Evolutionary conservation across 257 asterid genomes (phyloP), one percentile per base, ranked within the genome.

Genomic region (Fraxinus pennsylvanica): DNA sequence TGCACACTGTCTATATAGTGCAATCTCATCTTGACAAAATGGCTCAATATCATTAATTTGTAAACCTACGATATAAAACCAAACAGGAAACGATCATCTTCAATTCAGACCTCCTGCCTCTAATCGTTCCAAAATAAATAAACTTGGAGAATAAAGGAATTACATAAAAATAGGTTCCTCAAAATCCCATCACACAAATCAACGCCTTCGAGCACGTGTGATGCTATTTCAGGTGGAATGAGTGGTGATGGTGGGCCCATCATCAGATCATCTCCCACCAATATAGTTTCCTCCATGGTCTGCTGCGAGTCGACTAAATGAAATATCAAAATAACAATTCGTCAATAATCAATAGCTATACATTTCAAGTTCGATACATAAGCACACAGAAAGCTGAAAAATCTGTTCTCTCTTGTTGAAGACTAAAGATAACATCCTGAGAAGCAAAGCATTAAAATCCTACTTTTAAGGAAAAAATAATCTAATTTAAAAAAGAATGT

Each of bases 201-300:
- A 76, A 92, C 97, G 52, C 98, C 99, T 86, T 92, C 88, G 50
- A 96, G 97, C 71, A 96, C 97, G 39, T 93, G 99, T 73, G 99
- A 89, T 1, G 97, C 97, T 76, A 93, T 96, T 85, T 96, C 97
- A 50, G 97, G 95, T 65, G 99, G 98, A 82, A 96, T 89, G 76
- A 93, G 36, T 5, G 97, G 99, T 30, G 98, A 92, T 38, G 98
- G 97, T 5, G 94, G 99, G 19, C 97, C 98, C 92, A 85, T 85
- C 99, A 96, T 96, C 80, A 96, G 90, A 86, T 96, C 98, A 89
- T 96, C 98, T 76, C 97, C 99, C 85, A 96, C 97, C 84, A 96
- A 86, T 79, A 93, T 91, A 59, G 96, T 96, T 83, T 96, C 99
- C 92, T 96, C 99, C 97, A 93, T 91, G 15, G 89, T 81, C 63